phyloP scores from a whole-genome alignment of 768 basidiomycete genomes.

The Lanmaoa pseudosensibilis region DNA sequence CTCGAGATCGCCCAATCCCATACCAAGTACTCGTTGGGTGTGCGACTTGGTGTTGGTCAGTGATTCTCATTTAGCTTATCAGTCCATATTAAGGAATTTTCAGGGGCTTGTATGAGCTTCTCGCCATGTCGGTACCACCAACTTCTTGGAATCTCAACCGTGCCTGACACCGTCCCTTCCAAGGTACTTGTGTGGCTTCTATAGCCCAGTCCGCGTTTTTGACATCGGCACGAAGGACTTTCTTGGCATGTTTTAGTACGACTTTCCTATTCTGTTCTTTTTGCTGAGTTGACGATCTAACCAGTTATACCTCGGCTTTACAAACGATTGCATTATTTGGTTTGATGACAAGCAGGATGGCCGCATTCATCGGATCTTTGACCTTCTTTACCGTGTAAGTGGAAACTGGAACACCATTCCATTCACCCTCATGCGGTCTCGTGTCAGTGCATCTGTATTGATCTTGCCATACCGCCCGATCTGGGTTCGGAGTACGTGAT shows the following conservation, averaged over 20 bases:
- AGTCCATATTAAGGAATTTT: slow-evolving; percentile 11
- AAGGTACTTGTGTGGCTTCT: slow-evolving; percentile 47
- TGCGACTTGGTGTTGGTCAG: slow-evolving; percentile 67
- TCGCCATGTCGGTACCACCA: slow-evolving; percentile 40
- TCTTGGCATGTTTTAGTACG: slow-evolving; percentile 39
- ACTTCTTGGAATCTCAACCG: background rate
- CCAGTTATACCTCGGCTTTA: slow-evolving; percentile 37
- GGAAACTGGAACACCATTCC: background rate
- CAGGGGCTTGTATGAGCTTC: slow-evolving; percentile 61
- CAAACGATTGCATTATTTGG: slow-evolving; percentile 71
- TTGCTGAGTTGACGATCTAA: slow-evolving; percentile 5
- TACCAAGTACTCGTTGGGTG: slow-evolving; percentile 64
- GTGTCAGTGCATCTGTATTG: slow-evolving; percentile 33
- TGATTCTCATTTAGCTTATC: slow-evolving; percentile 3
- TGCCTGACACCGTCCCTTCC: slow-evolving; percentile 11
- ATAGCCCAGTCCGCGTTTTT: slow-evolving; percentile 34
- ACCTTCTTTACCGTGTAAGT: slow-evolving; percentile 56
- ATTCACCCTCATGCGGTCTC: slow-evolving; percentile 20
- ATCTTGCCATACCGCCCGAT: slow-evolving; percentile 39
- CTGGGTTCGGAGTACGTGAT: slow-evolving; percentile 40
- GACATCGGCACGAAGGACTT: slow-evolving; percentile 46
- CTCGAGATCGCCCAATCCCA: slow-evolving; percentile 52
- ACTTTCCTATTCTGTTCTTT: background rate
- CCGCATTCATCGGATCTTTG: slow-evolving; percentile 60
- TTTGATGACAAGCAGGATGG: slow-evolving; percentile 60